Percentiles rank a stretch among this genome's conserved stretches.
Conservation (phyloP, 441 rosid species). For the Euphorbia celastroides region DNA sequence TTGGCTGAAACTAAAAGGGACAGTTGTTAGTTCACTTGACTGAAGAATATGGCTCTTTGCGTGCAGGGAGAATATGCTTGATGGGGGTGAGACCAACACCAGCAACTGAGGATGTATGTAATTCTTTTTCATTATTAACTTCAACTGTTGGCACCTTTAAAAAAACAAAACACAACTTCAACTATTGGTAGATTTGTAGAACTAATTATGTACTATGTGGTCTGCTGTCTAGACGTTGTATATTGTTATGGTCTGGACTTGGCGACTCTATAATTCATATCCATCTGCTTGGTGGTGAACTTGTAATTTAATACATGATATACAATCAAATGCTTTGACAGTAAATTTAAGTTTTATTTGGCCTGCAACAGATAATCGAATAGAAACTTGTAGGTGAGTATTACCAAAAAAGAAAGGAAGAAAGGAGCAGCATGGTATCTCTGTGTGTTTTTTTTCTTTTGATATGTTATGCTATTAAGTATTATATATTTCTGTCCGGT, state of each 20-base stretch:
- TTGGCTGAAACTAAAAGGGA: neutral
- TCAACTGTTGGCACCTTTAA: too few species aligned
- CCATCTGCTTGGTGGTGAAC: conserved; percentile 1
- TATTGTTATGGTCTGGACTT: conserved; percentile 2
- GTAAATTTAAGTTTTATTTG: too few species aligned
- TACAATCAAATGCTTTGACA: too few species aligned
- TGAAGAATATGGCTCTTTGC: neutral
- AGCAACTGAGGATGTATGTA: conserved; percentile 3
- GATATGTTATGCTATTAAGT: too few species aligned
- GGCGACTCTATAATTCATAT: conserved; percentile 7
- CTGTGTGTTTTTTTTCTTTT: too few species aligned
- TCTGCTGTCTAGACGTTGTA: conserved; percentile 7
- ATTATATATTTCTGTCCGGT: too few species aligned
- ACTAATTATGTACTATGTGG: neutral
- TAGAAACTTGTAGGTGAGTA: too few species aligned
- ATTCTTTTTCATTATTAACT: neutral
- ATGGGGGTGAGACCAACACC: conserved; percentile 27
- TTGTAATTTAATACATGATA: conserved; percentile 3
- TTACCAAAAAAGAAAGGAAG: too few species aligned
- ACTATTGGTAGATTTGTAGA: neutral
- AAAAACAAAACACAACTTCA: too few species aligned
- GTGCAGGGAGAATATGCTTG: conserved; percentile 62
- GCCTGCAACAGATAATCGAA: too few species aligned
- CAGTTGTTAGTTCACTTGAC: neutral
- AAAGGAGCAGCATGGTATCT: too few species aligned